Percentiles rank a stretch among this genome's conserved stretches.
Evolutionary conservation across 306 rosid species (phyloP).

Genomic region (Sicyos baderoa): DNA sequence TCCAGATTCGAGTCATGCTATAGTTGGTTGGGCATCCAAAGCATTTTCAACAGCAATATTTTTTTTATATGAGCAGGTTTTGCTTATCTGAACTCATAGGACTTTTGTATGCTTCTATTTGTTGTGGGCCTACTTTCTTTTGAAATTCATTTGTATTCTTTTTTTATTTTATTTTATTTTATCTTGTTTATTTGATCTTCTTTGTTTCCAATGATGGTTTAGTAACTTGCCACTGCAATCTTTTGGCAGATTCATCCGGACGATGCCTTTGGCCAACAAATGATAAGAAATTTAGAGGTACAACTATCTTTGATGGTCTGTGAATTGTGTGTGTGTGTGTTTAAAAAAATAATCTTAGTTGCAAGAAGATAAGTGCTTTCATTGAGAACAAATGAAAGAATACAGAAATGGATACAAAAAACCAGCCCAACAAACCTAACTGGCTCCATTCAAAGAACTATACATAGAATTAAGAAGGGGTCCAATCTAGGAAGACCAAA

Average conservation of each 20-base stretch:
- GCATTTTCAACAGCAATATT: conserved; percentile 66
- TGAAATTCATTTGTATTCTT: conserved; percentile 2
- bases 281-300: conserved; percentile 94
- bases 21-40: conserved; percentile 83
- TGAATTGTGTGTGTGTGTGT: neutral
- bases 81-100: conserved; percentile 18
- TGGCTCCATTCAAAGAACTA: no score
- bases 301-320: neutral
- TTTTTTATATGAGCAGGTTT: conserved; percentile 94
- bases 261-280: conserved; percentile 95
- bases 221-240: conserved; percentile 22
- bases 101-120: conserved; percentile 4
- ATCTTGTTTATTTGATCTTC: no score
- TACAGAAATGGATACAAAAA: no score
- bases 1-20: conserved; percentile 65
- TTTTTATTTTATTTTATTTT: no score
- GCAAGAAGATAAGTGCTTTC: no score
- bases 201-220: conserved; percentile 18
- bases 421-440: no score
- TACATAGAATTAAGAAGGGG: no score
- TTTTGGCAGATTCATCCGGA: conserved; percentile 74
- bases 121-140: neutral
- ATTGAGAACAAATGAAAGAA: no score
- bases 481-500: no score
- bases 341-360: no score